phyloP scores from a whole-genome alignment of 768 basidiomycete genomes.

The Mycena metata region DNA sequence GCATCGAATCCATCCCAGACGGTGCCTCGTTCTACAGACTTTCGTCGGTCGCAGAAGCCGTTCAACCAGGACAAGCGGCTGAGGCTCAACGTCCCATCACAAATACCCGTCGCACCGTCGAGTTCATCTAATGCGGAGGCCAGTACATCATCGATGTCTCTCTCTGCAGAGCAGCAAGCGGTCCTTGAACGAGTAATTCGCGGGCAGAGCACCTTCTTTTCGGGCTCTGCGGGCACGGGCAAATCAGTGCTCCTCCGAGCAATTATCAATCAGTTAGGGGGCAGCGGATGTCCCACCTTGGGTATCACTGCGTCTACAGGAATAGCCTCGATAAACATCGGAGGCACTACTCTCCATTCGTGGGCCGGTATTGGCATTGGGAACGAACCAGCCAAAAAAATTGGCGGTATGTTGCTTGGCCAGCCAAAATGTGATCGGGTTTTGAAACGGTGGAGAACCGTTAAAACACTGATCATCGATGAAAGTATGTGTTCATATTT shows the following conservation, averaged over 20 bases:
- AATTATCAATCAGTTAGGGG: constrained; percentile 69
- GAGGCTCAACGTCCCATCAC: background rate
- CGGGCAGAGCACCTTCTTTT: constrained; percentile 84
- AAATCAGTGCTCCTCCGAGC: constrained; percentile 86
- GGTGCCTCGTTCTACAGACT: background rate
- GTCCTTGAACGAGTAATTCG: constrained; percentile 68
- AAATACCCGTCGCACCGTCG: background rate
- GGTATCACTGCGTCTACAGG: constrained; percentile 87
- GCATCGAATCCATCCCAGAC: constrained; percentile 13
- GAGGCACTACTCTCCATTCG: constrained; percentile 84
- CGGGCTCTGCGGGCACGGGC: constrained; percentile 88
- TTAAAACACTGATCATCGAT: constrained; percentile 82
- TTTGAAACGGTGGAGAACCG: constrained; percentile 73
- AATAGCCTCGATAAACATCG: constrained; percentile 87
- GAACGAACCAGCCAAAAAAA: constrained; percentile 62
- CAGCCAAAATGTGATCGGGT: constrained; percentile 54
- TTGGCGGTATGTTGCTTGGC: constrained; percentile 67
- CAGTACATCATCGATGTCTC: constrained; percentile 42
- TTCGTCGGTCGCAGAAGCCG: constrained; percentile 13
- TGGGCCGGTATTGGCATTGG: constrained; percentile 89
- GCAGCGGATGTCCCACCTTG: constrained; percentile 51
- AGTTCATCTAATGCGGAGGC: constrained; percentile 7
- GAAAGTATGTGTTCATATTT: constrained; percentile 68
- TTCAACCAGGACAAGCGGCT: background rate
- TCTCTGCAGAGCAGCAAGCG: constrained; percentile 66